Evolutionary conservation across 2,329 filamentous ascomycete genomes (phyloP).

Genomic region (Pseudonectria buxi): DNA sequence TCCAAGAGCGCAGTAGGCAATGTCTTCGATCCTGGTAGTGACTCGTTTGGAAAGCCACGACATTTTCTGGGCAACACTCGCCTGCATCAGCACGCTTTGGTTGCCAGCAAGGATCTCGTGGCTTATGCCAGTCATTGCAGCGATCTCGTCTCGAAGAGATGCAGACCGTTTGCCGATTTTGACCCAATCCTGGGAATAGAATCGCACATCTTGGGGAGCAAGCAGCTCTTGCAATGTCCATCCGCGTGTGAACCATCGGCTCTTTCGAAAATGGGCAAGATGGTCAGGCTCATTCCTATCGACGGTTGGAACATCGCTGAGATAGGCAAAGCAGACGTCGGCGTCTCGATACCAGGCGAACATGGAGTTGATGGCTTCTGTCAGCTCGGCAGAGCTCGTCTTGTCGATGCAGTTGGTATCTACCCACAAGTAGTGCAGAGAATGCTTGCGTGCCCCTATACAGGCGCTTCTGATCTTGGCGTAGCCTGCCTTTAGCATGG

Average conservation of each 20-base stretch:
- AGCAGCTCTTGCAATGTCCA: slow-evolving; percentile 22
- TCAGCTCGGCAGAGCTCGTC: slow-evolving; percentile 6
- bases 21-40: slow-evolving; percentile 3
- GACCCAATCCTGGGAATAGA: slow-evolving; percentile 16
- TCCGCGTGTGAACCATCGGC: slow-evolving; percentile 16
- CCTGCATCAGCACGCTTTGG: too few species aligned
- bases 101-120: slow-evolving; percentile 4
- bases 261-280: too few species aligned
- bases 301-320: slow-evolving; percentile 9
- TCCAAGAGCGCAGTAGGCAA: slow-evolving; percentile 1
- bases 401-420: slow-evolving; percentile 17
- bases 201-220: slow-evolving; percentile 14
- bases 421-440: slow-evolving; percentile 11
- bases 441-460: slow-evolving; percentile 2
- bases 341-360: slow-evolving; percentile 13
- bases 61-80: neutral
- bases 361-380: slow-evolving; percentile 12
- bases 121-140: slow-evolving; percentile 11
- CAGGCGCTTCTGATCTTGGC: slow-evolving; percentile 9
- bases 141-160: slow-evolving; percentile 7
- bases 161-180: slow-evolving; percentile 13
- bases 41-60: slow-evolving; percentile 1
- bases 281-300: too few species aligned
- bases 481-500: slow-evolving; percentile 2
- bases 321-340: slow-evolving; percentile 11